phyloP scores from a whole-genome alignment of 345 rosid genomes.

The Populus davidiana region DNA sequence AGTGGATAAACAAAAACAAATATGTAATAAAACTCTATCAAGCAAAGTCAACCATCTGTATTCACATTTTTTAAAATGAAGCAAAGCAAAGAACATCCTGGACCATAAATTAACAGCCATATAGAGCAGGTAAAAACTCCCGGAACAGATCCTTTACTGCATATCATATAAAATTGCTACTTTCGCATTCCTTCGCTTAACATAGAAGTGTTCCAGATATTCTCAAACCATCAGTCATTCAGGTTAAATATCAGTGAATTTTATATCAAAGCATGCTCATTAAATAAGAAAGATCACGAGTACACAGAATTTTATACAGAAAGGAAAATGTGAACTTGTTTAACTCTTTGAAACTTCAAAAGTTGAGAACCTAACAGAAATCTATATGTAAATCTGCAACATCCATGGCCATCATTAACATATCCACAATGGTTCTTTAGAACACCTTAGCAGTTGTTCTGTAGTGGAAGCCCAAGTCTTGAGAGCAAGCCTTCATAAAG shows the following conservation, averaged over 20 bases:
- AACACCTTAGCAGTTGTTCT: slow-evolving; percentile 8
- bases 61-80: background rate
- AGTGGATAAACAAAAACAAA: background rate
- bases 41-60: background rate
- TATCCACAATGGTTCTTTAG: slow-evolving; percentile 3
- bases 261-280: background rate
- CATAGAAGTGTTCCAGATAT: background rate
- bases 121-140: background rate
- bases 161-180: background rate
- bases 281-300: background rate
- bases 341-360: background rate
- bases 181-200: background rate
- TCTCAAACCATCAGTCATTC: background rate
- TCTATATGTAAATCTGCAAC: background rate
- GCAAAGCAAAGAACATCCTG: background rate
- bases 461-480: slow-evolving; percentile 3
- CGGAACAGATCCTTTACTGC: background rate
- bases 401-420: background rate
- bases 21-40: background rate
- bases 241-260: background rate
- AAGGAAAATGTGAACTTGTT: background rate
- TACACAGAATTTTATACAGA: background rate
- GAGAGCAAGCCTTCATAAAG: slow-evolving; percentile 10
- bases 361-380: background rate
- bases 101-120: background rate